Evolutionary conservation across 1,284 basidiomycete genomes (phyloP), one percentile per base, ranked within the genome.

Genomic region (Coniophora puteana): DNA sequence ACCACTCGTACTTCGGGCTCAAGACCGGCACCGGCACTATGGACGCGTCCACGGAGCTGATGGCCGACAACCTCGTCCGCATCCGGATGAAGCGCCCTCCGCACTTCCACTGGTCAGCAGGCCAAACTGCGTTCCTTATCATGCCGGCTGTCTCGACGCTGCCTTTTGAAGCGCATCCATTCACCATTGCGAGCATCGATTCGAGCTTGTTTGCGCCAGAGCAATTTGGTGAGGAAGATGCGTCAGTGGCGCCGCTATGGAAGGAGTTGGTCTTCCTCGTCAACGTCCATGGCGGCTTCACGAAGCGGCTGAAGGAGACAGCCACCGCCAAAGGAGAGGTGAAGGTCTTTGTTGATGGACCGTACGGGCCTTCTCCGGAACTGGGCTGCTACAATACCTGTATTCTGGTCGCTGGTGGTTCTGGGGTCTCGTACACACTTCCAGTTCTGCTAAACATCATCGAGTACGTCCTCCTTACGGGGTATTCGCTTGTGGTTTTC

Each of bases 71-170:
- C 47, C 70, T 76, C 33, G 59, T 83, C 27, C 69, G 74, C 31
- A 51, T 83, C 11, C 72, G 71, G 5, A 47, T 80, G 16, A 51
- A 53, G 22, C 64, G 71, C 12, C 67, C 70, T 10, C 48, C 54
- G 8, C 57, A 65, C 43, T 63, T 73, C 51, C 49, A 65, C 18
- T 84, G 81, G 81, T 57, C 52, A 6, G 69, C 80, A 0, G 82
- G 81, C 1, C 83, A 84, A 52, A 72, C 71, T 47, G 71, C 67
- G 4, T 78, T 71, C 52, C 57, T 80, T 26, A 66, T 69, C 12
- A 65, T 77, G 47, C 77, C 78, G 1, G 48, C 54, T 5, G 51
- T 72, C n/a, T 68, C 71, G 4, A 52, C 52, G 4, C 55, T 66
- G 11, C 64, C 69, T 5, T 62, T 72, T 40, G 71, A 79, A 53